phyloP scores from a whole-genome alignment of 139 green algal species.

The Chlamydomonas sp. region DNA sequence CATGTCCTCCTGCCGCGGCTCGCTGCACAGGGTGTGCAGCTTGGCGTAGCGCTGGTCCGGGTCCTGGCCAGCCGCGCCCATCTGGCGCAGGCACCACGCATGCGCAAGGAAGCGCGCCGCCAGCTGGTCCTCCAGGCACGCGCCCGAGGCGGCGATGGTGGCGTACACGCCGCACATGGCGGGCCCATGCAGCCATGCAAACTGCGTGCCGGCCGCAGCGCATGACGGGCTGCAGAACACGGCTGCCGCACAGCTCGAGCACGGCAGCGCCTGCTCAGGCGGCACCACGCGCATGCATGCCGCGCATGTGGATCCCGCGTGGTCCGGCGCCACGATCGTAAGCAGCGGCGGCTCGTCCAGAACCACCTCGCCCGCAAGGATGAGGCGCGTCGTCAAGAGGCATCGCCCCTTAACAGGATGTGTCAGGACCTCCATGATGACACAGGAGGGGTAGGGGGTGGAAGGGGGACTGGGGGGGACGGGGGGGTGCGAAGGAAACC shows the following conservation, averaged over 20 bases:
- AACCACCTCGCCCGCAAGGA: slow-evolving; percentile 32
- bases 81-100: slow-evolving; percentile 18
- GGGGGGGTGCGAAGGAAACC: too few relatives aligned
- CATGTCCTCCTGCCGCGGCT: slow-evolving; percentile 9
- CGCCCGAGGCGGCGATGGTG: too few relatives aligned
- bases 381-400: slow-evolving; percentile 24
- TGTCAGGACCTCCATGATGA: slow-evolving; percentile 22
- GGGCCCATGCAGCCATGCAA: slow-evolving; percentile 36
- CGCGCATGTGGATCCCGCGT: slow-evolving; percentile 22
- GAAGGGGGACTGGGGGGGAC: too few relatives aligned
- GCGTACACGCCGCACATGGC: slow-evolving; percentile 45
- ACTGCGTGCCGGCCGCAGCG: slow-evolving; percentile 15
- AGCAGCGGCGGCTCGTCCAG: slow-evolving; percentile 36
- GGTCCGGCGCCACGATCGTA: slow-evolving; percentile 22
- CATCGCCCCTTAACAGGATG: slow-evolving; percentile 22
- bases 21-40: slow-evolving; percentile 23
- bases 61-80: not conserved
- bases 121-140: slow-evolving; percentile 22
- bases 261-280: not conserved
- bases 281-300: slow-evolving; percentile 22
- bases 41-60: slow-evolving; percentile 11
- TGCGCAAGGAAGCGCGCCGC: slow-evolving; percentile 34
- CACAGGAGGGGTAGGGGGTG: too few relatives aligned
- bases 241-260: slow-evolving; percentile 30
- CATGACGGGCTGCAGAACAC: slow-evolving; percentile 42